A percentile compares a stretch with the other conserved stretches of the same genome.
Evolutionary conservation across 306 rosid genomes (phyloP).

Genomic region (Lablab purpureus): DNA sequence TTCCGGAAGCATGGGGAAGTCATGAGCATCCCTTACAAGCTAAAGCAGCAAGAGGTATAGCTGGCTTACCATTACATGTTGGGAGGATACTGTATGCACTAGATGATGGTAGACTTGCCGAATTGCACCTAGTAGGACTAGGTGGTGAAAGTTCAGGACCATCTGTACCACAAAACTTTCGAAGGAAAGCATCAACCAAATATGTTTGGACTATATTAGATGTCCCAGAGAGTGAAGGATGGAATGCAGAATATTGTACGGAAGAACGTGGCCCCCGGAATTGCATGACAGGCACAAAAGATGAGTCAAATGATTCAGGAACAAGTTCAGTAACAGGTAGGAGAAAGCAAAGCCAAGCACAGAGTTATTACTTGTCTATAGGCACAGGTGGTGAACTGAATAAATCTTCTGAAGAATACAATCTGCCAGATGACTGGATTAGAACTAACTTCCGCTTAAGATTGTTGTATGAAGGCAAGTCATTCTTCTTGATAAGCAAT

Average conservation of each 20-base stretch:
- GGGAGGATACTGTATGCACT: slow-evolving; percentile 74
- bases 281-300: slow-evolving; percentile 75
- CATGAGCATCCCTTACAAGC: slow-evolving; percentile 83
- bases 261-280: slow-evolving; percentile 84
- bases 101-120: slow-evolving; percentile 90
- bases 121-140: slow-evolving; percentile 72
- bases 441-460: slow-evolving; percentile 72
- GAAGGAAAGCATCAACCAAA: slow-evolving; percentile 61
- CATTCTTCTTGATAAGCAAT: slow-evolving; percentile 74
- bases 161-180: slow-evolving; percentile 49
- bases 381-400: slow-evolving; percentile 40
- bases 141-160: slow-evolving; percentile 92
- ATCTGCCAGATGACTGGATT: slow-evolving; percentile 63
- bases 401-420: slow-evolving; percentile 55
- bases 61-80: slow-evolving; percentile 73
- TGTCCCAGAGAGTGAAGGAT: slow-evolving; percentile 92
- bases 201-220: slow-evolving; percentile 87
- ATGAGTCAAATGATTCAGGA: slow-evolving; percentile 67
- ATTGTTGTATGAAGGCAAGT: slow-evolving; percentile 76
- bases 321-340: slow-evolving; percentile 58
- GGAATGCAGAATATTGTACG: slow-evolving; percentile 93
- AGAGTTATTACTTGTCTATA: slow-evolving; percentile 62
- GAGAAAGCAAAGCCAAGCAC: slow-evolving; percentile 71
- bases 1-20: slow-evolving; percentile 67
- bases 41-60: slow-evolving; percentile 79